Evolutionary conservation across 1,139 yeast species (phyloP), one percentile per base, ranked within the genome.

Genomic region (Scheffersomyces parashehatae): DNA sequence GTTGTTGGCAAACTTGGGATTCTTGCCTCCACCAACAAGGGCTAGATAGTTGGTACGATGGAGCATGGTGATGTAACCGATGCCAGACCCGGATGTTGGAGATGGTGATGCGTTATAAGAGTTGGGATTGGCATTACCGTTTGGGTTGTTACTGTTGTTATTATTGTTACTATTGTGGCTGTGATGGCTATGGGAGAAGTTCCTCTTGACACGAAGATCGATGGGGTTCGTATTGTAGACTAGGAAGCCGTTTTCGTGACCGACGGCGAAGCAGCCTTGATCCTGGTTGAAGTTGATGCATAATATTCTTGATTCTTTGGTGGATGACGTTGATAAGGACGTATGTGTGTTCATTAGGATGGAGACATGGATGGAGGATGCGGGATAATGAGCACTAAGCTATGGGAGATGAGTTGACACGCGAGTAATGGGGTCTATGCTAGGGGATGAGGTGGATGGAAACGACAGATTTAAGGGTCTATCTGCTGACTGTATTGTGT

Each of bases 201-300:
- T 79, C 41, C 96, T 73, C 56, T 81, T 77, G 44, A 90, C 93
- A 53, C 95, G 76, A 51, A 83, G 67, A 50, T 88, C 95, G 67
- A 90, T 74, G 5, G 98, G 98, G 59, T 88, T 90, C 5, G 95
- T 79, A 59, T 85, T 87, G 70, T 83, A 91, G n/a, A 91, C 96
- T 42, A 84, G 70, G 61, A 91, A 89, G 26, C 97, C 97, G 41
- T 74, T 67, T 50, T 88, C 91, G 53, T 85, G 86, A 40, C 95
- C 88, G 29, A 88, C 73, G 20, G 96, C 88, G 67, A 91, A 90
- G 60, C 97, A 90, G 38, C 90, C 88, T 56, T 84, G 88, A 65
- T 90, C 96, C 65, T 89, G 96, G 65, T 91, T 91, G 70, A 90
- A 90, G 29, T 82, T 68, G 12, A 85, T 81, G 49, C 82, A 76